Percentiles rank a stretch among this genome's conserved stretches.
Evolutionary conservation across 1,284 basidiomycete species (phyloP).

Genomic region (Trametes versicolor): DNA sequence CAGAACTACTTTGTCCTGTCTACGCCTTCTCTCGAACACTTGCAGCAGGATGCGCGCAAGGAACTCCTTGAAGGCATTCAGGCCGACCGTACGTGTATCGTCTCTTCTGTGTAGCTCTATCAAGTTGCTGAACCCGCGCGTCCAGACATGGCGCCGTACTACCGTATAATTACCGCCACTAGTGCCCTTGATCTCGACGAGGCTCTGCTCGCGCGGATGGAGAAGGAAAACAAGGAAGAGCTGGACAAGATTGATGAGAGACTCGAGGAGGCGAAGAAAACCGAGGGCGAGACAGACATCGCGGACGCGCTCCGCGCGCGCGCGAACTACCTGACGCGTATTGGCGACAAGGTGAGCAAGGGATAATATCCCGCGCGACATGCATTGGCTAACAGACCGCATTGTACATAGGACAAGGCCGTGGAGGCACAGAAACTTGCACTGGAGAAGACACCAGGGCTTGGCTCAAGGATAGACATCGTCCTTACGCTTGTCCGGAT

Average conservation of each 20-base stretch:
- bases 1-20: slow-evolving; percentile 83
- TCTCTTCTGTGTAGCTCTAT: not conserved
- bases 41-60: slow-evolving; percentile 74
- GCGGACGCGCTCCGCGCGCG: slow-evolving; percentile 87
- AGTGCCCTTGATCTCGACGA: slow-evolving; percentile 62
- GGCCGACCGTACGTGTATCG: slow-evolving; percentile 75
- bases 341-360: slow-evolving; percentile 86
- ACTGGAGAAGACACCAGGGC: slow-evolving; percentile 91
- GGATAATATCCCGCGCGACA: not conserved
- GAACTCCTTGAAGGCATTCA: slow-evolving; percentile 82
- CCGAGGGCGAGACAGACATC: slow-evolving; percentile 94
- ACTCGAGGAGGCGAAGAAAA: slow-evolving; percentile 89
- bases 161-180: slow-evolving; percentile 62
- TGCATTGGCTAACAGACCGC: slow-evolving; percentile 6
- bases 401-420: slow-evolving; percentile 66
- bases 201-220: slow-evolving; percentile 72
- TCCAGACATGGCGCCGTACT: slow-evolving; percentile 88
- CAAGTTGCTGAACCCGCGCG: not conserved
- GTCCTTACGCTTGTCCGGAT: slow-evolving; percentile 90
- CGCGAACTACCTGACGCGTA: slow-evolving; percentile 88
- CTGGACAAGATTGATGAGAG: slow-evolving; percentile 83
- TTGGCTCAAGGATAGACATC: slow-evolving; percentile 95
- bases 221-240: slow-evolving; percentile 80
- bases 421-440: slow-evolving; percentile 87
- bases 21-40: slow-evolving; percentile 64